These are phyloP conservation scores for Protoeuglena noctilucae DNA, from an alignment of 139 green algal species.

Conservation along the genomic window DNA sequence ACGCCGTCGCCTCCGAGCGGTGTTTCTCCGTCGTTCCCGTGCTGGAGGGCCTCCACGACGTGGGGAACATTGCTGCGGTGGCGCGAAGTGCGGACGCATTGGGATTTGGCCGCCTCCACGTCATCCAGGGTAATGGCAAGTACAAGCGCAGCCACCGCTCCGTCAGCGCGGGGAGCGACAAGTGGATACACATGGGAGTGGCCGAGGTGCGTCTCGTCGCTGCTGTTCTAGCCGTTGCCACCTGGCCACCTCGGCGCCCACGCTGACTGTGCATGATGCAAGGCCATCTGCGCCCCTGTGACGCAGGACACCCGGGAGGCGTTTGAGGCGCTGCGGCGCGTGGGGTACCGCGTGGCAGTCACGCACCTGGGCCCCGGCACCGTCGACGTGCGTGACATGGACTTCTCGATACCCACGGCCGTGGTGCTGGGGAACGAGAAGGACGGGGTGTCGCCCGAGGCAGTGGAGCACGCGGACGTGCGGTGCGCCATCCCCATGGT, in stretches of 20 bases:
- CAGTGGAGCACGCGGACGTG: conserved; percentile 33
- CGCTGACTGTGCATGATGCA: neutral
- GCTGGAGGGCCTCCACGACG: conserved; percentile 41
- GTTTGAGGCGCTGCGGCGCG: conserved; percentile 20
- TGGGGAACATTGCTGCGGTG: conserved; percentile 57
- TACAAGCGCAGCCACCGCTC: conserved; percentile 38
- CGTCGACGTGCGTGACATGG: conserved; percentile 30
- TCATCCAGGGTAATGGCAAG: conserved; percentile 22
- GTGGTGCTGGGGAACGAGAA: conserved; percentile 68
- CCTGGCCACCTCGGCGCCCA: neutral
- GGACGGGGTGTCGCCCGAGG: conserved; percentile 32
- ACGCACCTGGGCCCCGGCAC: conserved; percentile 19
- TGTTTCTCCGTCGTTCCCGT: conserved; percentile 34
- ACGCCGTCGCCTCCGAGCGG: neutral
- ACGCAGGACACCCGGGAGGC: conserved; percentile 38
- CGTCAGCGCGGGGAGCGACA: conserved; percentile 1
- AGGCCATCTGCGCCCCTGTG: conserved; percentile 20
- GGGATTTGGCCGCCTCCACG: conserved; percentile 43
- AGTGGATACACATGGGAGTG: conserved; percentile 10
- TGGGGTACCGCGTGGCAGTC: conserved; percentile 41
- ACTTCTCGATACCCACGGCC: conserved; percentile 55
- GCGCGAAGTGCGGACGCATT: conserved; percentile 48
- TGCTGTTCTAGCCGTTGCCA: neutral
- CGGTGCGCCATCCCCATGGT: conserved; percentile 47
- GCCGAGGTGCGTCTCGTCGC: neutral